A percentile compares a stretch with the other conserved stretches of the same genome.
These are phyloP conservation scores for Neurospora tetrasperma DNA, from an alignment of 495 filamentous ascomycete species.

Conservation along the genomic window DNA sequence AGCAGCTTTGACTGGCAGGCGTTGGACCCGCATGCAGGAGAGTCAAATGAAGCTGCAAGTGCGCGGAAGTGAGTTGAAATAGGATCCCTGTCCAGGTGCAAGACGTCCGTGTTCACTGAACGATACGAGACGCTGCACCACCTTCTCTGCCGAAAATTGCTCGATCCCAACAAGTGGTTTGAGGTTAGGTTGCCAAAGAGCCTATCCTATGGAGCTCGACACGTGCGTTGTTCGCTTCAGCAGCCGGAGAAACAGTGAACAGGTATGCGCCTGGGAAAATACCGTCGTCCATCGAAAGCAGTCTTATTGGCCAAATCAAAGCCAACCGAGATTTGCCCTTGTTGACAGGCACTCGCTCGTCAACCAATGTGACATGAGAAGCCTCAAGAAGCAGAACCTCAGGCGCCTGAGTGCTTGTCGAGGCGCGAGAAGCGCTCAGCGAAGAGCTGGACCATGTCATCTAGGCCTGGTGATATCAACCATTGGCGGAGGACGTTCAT, in stretches of 20 bases:
- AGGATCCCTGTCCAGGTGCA: neutral
- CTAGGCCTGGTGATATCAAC: neutral
- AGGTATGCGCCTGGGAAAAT: neutral
- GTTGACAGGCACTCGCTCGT: neutral
- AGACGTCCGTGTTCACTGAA: neutral
- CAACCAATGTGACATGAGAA: neutral
- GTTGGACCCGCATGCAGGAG: conserved; percentile 22
- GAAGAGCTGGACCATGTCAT: neutral
- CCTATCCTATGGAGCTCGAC: neutral
- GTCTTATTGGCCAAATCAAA: neutral
- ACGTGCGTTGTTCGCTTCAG: neutral
- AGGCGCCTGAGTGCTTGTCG: neutral
- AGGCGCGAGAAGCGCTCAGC: neutral
- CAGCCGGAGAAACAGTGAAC: neutral
- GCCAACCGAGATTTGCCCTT: neutral
- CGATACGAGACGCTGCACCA: neutral
- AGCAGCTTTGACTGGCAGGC: conserved; percentile 9
- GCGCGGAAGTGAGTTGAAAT: neutral
- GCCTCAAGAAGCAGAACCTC: neutral
- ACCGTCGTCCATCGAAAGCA: neutral
- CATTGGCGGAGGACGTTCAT: neutral
- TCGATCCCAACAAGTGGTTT: neutral
- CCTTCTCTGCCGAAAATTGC: neutral
- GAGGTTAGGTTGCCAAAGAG: neutral
- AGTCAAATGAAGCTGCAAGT: conserved; percentile 16